phyloP scores from a whole-genome alignment of 2,329 filamentous ascomycete species.

The Whalleya microplaca region DNA sequence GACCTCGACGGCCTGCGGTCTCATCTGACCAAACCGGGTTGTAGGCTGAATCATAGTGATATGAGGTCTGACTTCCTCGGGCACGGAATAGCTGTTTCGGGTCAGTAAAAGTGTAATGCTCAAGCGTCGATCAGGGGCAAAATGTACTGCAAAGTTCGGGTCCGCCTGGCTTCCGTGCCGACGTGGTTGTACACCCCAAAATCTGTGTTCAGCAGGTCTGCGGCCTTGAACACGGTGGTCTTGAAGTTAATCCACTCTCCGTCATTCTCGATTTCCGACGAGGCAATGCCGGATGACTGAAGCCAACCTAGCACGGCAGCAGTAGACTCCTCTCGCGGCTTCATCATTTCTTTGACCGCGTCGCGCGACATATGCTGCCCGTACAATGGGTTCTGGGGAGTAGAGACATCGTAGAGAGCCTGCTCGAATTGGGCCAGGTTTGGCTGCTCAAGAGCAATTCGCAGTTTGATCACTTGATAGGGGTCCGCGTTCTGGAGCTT shows the following conservation, averaged over 20 bases:
- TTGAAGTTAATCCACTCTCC: constrained; percentile 62
- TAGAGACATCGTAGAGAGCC: constrained; percentile 63
- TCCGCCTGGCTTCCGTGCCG: constrained; percentile 44
- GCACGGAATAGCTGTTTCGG: constrained; percentile 60
- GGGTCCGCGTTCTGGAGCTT: constrained; percentile 39
- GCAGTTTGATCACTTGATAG: constrained; percentile 49
- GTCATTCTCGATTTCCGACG: constrained; percentile 52
- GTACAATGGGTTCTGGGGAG: constrained; percentile 61
- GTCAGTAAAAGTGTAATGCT: constrained; percentile 13
- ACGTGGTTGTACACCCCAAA: constrained; percentile 60
- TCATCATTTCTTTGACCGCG: constrained; percentile 47
- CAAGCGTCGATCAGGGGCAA: background rate
- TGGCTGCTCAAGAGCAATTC: constrained; percentile 53
- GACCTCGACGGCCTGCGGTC: constrained; percentile 45
- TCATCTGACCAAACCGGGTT: constrained; percentile 60
- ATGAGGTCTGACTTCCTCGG: constrained; percentile 54
- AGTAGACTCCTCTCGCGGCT: constrained; percentile 45
- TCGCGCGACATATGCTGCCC: constrained; percentile 66
- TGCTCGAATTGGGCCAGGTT: constrained; percentile 58
- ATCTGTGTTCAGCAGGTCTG: constrained; percentile 58
- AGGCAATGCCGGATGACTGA: constrained; percentile 50
- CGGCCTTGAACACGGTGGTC: constrained; percentile 54
- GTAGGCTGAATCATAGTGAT: constrained; percentile 69
- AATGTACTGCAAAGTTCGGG: constrained; percentile 48
- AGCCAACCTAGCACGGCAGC: constrained; percentile 60